Evolutionary conservation across 2,329 filamentous ascomycete genomes (phyloP), one percentile per base, ranked within the genome.

Genomic region (Trichoderma semiorbis): DNA sequence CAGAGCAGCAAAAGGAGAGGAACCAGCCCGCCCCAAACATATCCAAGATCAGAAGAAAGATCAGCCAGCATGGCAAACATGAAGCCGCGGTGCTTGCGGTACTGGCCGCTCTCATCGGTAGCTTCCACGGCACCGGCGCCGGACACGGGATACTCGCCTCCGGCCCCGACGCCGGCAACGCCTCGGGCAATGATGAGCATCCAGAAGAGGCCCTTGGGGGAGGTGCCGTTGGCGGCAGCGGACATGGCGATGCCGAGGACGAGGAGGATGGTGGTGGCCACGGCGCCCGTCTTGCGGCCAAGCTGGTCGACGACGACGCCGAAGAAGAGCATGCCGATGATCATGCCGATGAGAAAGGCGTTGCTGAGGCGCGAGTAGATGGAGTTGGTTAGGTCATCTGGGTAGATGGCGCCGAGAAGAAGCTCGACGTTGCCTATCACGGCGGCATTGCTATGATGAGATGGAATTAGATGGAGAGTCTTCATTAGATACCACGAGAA

Each of bases 31-130:
- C 81, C 84, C 76, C 83, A 86, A 5, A 86, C 83, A 73, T 86
- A 88, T 0, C 86, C 86, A 11, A 89, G 77, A 1, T 83, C 84
- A 2, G 83, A 80, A 0, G 86, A 85, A 7, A 89, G 77, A 74
- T 88, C 84, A 2, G 84, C 82, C 14, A 87, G 81, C 80, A 88
- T 83, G n/a, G 86, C 86, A 71, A 89, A 87, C 76, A 89, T 84
- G 77, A 88, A 87, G 4, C 87, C 86, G 47, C 86, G 80, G 43
- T 81, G 81, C 72, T 84, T 85, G 47, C 85, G 82, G 65, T 83
- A 80, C 16, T 77, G 75, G 8, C 75, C 77, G 62, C 78, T 81
- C 74, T 88, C 86, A 72, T 89, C 86, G 1, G 86, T 84, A 0
- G 87, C 85, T 76, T 90, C 88, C 14, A 84, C 81, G 0, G 87